These are phyloP conservation scores for Didymella arachidicola DNA, from an alignment of 2,329 filamentous ascomycete genomes.

Conservation along the genomic window DNA sequence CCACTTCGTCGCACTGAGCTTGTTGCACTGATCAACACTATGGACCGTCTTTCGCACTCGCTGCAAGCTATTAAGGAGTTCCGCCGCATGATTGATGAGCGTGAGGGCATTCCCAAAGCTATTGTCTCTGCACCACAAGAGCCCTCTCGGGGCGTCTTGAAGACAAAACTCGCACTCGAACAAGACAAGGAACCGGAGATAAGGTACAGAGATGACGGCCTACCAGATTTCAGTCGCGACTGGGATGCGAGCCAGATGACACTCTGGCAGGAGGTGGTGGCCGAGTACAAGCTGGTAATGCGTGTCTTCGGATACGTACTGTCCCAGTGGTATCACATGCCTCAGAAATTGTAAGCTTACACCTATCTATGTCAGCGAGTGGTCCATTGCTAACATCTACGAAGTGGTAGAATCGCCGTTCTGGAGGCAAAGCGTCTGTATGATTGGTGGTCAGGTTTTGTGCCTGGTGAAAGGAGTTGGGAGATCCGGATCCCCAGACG, in stretches of 20 bases:
- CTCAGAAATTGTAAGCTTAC: slow-evolving; percentile 72
- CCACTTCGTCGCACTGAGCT: slow-evolving; percentile 86
- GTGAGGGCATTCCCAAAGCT: slow-evolving; percentile 41
- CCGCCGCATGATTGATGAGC: slow-evolving; percentile 59
- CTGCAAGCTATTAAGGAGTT: slow-evolving; percentile 79
- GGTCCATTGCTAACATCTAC: slow-evolving; percentile 20
- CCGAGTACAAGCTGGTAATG: slow-evolving; percentile 71
- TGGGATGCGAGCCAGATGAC: slow-evolving; percentile 55
- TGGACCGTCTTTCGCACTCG: slow-evolving; percentile 84
- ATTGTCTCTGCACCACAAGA: slow-evolving; percentile 29
- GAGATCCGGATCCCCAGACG: slow-evolving; percentile 51
- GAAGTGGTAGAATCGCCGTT: slow-evolving; percentile 60
- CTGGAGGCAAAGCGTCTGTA: slow-evolving; percentile 65
- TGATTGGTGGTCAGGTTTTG: slow-evolving; percentile 70
- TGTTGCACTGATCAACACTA: slow-evolving; percentile 93
- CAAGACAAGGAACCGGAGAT: slow-evolving; percentile 27
- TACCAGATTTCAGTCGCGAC: slow-evolving; percentile 52
- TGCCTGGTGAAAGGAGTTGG: slow-evolving; percentile 65
- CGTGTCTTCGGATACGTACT: slow-evolving; percentile 72
- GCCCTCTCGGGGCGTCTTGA: slow-evolving; percentile 39
- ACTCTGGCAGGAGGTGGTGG: slow-evolving; percentile 64
- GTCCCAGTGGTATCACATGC: slow-evolving; percentile 73
- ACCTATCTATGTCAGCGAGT: neutral
- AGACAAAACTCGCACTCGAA: slow-evolving; percentile 41
- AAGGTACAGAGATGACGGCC: slow-evolving; percentile 48